These are phyloP conservation scores for Penicillium waksmanii DNA, from an alignment of 495 filamentous ascomycete species.

Conservation along the genomic window DNA sequence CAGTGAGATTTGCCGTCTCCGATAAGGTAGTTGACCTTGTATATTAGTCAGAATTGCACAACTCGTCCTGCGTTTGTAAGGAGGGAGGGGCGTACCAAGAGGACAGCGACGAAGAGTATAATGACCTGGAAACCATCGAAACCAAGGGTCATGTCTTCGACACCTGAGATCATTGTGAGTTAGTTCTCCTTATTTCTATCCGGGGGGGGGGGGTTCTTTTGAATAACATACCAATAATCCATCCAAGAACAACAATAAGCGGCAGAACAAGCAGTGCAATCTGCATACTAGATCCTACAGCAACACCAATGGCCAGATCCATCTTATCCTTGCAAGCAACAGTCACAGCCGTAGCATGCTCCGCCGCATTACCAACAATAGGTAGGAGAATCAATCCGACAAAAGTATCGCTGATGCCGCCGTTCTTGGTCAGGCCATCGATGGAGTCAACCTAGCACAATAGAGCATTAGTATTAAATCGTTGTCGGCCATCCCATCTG, in stretches of 20 bases:
- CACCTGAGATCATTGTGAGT: too few relatives aligned
- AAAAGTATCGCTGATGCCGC: slow-evolving; percentile 69
- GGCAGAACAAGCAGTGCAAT: slow-evolving; percentile 81
- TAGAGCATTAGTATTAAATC: neutral
- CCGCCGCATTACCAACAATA: slow-evolving; percentile 89
- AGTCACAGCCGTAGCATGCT: slow-evolving; percentile 85
- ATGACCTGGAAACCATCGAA: slow-evolving; percentile 85
- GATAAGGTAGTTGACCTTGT: slow-evolving; percentile 78
- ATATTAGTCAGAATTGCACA: slow-evolving; percentile 2
- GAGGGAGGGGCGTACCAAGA: slow-evolving; percentile 51
- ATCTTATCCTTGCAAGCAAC: slow-evolving; percentile 90
- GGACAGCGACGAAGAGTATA: slow-evolving; percentile 74
- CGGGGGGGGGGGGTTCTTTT: too few relatives aligned
- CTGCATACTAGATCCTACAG: slow-evolving; percentile 85
- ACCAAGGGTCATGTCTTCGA: slow-evolving; percentile 51
- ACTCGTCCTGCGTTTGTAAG: neutral
- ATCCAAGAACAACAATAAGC: slow-evolving; percentile 76
- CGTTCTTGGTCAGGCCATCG: slow-evolving; percentile 61
- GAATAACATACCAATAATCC: slow-evolving; percentile 62
- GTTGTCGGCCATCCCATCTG: neutral
- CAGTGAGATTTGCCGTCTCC: slow-evolving; percentile 62
- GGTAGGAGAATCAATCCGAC: slow-evolving; percentile 83
- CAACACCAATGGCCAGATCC: slow-evolving; percentile 84
- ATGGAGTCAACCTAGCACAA: slow-evolving; percentile 65
- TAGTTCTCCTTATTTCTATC: too few relatives aligned